These are phyloP conservation scores for Citrullus mucosospermus DNA, from an alignment of 306 rosid species.

Conservation along the genomic window DNA sequence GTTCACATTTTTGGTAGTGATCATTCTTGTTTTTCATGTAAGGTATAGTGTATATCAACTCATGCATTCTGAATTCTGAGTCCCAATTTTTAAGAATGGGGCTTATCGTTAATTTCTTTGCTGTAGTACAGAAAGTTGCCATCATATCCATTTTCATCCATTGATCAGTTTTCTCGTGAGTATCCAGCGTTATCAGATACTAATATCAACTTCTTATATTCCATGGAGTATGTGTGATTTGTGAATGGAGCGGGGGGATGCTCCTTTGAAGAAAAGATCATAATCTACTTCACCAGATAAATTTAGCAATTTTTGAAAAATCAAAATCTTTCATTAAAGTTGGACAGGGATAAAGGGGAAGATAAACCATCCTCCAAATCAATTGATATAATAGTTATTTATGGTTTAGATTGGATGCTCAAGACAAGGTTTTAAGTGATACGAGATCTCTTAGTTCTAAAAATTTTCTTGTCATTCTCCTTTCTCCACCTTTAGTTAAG, in stretches of 20 bases:
- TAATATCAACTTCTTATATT: neutral
- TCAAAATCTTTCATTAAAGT: neutral
- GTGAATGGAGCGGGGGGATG: neutral
- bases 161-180: neutral
- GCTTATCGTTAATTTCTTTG: neutral
- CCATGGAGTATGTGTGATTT: neutral
- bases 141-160: neutral
- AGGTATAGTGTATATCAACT: neutral
- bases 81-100: neutral
- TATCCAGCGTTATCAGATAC: neutral
- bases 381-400: neutral
- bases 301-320: neutral
- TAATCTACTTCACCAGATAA: neutral
- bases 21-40: neutral
- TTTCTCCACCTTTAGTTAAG: neutral
- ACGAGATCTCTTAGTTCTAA: neutral
- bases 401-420: neutral
- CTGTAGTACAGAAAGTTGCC: neutral
- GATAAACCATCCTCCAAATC: neutral
- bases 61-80: neutral
- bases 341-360: neutral
- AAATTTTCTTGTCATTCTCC: neutral
- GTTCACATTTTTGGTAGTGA: neutral
- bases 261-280: neutral
- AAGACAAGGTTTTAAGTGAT: neutral